Percentiles rank a stretch among this genome's conserved stretches.
These are phyloP conservation scores for Populus tomentosa DNA, from an alignment of 441 rosid genomes.

Conservation along the genomic window DNA sequence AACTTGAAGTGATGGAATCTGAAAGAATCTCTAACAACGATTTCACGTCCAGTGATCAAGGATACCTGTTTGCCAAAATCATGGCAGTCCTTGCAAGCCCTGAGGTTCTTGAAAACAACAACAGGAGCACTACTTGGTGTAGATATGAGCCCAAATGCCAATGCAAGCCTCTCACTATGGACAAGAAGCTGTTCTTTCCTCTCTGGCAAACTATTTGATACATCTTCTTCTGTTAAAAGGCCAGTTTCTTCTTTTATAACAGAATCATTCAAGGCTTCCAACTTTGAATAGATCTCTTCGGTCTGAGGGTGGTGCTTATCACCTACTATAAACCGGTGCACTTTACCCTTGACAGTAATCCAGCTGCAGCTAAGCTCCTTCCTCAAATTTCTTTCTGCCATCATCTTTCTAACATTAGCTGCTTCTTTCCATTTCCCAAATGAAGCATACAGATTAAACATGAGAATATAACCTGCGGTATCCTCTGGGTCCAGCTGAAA, in stretches of 20 bases:
- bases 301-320: constrained; percentile 58
- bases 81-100: constrained; percentile 73
- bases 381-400: constrained; percentile 54
- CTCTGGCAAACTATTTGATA: constrained; percentile 36
- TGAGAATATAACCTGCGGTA: constrained; percentile 60
- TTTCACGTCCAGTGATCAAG: constrained; percentile 45
- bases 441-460: constrained; percentile 64
- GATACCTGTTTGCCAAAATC: constrained; percentile 60
- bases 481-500: constrained; percentile 54
- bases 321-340: constrained; percentile 65
- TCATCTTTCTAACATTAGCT: constrained; percentile 48
- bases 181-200: constrained; percentile 36
- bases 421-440: constrained; percentile 45
- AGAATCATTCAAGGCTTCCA: constrained; percentile 43
- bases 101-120: constrained; percentile 67
- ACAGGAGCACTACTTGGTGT: constrained; percentile 45
- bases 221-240: constrained; percentile 34
- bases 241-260: constrained; percentile 25
- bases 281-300: constrained; percentile 44
- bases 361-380: constrained; percentile 84
- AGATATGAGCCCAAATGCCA: constrained; percentile 60
- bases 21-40: constrained; percentile 68
- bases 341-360: constrained; percentile 47
- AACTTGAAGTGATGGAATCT: constrained; percentile 68
- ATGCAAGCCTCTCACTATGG: constrained; percentile 78